Base-by-base conservation (phyloP, 1,284 basidiomycete genomes). In the Entoloma clypeatum region DNA sequence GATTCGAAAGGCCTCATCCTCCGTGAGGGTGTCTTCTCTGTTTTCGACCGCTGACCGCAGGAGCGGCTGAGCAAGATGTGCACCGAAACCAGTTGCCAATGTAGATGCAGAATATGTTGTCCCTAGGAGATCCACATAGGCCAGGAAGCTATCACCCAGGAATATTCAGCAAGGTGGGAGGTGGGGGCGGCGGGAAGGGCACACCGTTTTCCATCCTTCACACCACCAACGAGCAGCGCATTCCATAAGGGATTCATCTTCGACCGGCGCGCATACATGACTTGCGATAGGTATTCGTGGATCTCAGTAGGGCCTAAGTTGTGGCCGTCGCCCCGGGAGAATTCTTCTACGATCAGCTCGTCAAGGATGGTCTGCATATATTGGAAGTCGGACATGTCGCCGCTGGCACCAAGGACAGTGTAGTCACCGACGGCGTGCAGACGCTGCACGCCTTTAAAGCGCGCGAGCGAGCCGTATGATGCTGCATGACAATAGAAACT, bases 381-480 rank as follows among this genome's bases (percentile, higher is more conserved):
- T 64, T 99, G 96, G 69, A 92, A 98, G 68, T 99, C 96, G 56
- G 88, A 89, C 85, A 99, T 92, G 70, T 99, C 95, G 24, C 95
- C 96, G 24, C 90, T 83, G 2, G 91, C 95, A 11, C 92, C 96
- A 51, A 99, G 72, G 46, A 96, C 74, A 26, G 94, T 95, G 64
- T 84, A 79, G 23, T 75, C 69, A 5, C 94, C 94, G 22, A 98
- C 81, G 7, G 84, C 64, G 54, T 90, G 81, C 14, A 99, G 77
- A 63, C 95, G 87, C 54, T 87, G 80, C 45, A 99, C 75, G 60
- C 95, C 91, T 74, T 92, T 95, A 81, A 98, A 98, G 14, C 95
- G 84, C 2, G 96, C 93, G 30, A 99, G 83, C 5, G 93, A 97
- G 43, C 96, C 96, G 57, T 98, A 99, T 0, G 96, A 99, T 8